A percentile compares a stretch with the other conserved stretches of the same genome.
phyloP scores from a whole-genome alignment of 2,329 filamentous ascomycete genomes.

The Ascosphaera pollenicola region DNA sequence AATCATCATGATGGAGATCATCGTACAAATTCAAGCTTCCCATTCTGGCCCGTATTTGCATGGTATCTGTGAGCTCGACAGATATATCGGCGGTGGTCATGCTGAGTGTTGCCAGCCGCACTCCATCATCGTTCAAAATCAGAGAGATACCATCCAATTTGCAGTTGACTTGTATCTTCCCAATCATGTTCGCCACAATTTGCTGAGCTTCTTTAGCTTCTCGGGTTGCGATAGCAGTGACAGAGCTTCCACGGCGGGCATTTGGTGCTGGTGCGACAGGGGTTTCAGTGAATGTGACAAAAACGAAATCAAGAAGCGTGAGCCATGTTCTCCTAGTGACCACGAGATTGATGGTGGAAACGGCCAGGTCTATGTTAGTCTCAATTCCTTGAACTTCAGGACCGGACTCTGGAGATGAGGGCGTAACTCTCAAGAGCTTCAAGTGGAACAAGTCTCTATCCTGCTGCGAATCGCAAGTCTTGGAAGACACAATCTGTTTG shows the following conservation, averaged over 20 bases:
- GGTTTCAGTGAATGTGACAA: slow-evolving; percentile 61
- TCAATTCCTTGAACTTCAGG: slow-evolving; percentile 81
- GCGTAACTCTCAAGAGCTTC: slow-evolving; percentile 77
- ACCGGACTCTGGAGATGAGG: slow-evolving; percentile 79
- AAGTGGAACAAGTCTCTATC: slow-evolving; percentile 66
- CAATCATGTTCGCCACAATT: slow-evolving; percentile 14
- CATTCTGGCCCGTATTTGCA: slow-evolving; percentile 69
- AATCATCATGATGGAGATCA: slow-evolving; percentile 78
- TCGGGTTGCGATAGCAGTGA: slow-evolving; percentile 1
- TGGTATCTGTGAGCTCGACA: slow-evolving; percentile 65
- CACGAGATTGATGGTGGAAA: slow-evolving; percentile 91
- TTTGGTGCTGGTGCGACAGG: neutral
- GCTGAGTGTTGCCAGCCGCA: slow-evolving; percentile 75
- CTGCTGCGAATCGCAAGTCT: slow-evolving; percentile 44
- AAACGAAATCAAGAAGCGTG: slow-evolving; percentile 80
- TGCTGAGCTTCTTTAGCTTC: slow-evolving; percentile 18
- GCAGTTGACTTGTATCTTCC: slow-evolving; percentile 82
- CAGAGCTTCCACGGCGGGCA: neutral
- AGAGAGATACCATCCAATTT: slow-evolving; percentile 83
- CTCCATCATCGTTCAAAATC: slow-evolving; percentile 93
- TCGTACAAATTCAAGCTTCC: slow-evolving; percentile 79
- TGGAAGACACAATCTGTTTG: slow-evolving; percentile 92
- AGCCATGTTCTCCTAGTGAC: slow-evolving; percentile 84
- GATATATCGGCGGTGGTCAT: slow-evolving; percentile 83
- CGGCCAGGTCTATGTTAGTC: slow-evolving; percentile 70